A percentile compares a stretch with the other conserved stretches of the same genome.
phyloP scores from a whole-genome alignment of 2,329 filamentous ascomycete genomes.

The Pyrenophora graminea region DNA sequence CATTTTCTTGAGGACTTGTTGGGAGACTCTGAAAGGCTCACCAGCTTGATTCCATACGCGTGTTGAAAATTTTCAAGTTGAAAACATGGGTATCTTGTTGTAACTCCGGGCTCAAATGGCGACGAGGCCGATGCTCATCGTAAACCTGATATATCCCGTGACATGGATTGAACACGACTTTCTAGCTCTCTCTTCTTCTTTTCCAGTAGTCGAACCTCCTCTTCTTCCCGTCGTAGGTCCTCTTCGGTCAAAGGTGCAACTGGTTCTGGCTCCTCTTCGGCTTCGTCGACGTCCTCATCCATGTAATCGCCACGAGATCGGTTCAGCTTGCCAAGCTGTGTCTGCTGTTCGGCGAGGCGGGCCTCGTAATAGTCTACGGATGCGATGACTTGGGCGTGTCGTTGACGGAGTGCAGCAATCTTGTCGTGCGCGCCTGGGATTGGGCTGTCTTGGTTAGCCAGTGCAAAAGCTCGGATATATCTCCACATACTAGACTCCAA shows the following conservation, averaged over 20 bases:
- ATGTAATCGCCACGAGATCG: slow-evolving; percentile 61
- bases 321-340: slow-evolving; percentile 75
- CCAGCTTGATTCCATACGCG: no score
- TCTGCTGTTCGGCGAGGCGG: slow-evolving; percentile 75
- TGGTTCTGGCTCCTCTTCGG: slow-evolving; percentile 47
- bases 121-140: slow-evolving; percentile 30
- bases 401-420: slow-evolving; percentile 72
- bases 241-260: slow-evolving; percentile 65
- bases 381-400: slow-evolving; percentile 70
- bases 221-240: slow-evolving; percentile 70
- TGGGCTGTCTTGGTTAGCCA: slow-evolving; percentile 54
- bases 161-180: slow-evolving; percentile 68
- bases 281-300: slow-evolving; percentile 58
- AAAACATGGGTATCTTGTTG: slow-evolving; percentile 13
- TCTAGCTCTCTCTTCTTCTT: slow-evolving; percentile 65
- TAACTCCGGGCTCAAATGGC: slow-evolving; percentile 5
- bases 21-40: no score
- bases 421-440: slow-evolving; percentile 77
- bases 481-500: slow-evolving; percentile 72
- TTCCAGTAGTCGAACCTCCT: slow-evolving; percentile 68
- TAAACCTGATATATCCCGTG: slow-evolving; percentile 67
- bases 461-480: rapidly evolving
- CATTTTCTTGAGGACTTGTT: no score
- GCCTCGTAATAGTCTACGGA: slow-evolving; percentile 82
- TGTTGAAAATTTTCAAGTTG: background rate